Evolutionary conservation across 202 grass and related monocot genomes (phyloP).

Genomic region (Schoenoplectus triqueter): DNA sequence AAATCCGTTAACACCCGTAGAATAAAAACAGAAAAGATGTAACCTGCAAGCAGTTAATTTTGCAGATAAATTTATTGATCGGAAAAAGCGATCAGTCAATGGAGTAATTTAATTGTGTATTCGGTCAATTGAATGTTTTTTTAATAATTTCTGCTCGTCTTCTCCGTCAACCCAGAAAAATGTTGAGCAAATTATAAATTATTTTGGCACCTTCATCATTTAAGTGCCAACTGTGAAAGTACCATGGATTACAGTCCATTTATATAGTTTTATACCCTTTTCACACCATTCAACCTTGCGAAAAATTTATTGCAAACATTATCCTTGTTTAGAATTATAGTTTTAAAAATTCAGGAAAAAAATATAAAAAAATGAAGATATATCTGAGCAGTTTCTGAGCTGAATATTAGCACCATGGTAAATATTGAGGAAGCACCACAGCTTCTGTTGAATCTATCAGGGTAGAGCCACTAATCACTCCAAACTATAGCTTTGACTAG

Average conservation of each 20-base stretch:
- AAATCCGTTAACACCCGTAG: too few relatives aligned
- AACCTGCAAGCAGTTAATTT: too few relatives aligned
- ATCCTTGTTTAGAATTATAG: background rate
- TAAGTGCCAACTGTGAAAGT: background rate
- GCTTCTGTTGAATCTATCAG: constrained; percentile 5
- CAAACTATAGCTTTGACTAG: background rate
- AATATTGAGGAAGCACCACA: background rate
- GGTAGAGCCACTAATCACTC: background rate
- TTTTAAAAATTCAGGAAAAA: constrained; percentile 7
- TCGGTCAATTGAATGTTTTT: too few relatives aligned
- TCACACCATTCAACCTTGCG: background rate
- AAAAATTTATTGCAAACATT: background rate
- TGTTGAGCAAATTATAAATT: too few relatives aligned
- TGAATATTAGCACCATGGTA: constrained; percentile 3
- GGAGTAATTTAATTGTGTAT: too few relatives aligned
- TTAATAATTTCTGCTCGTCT: too few relatives aligned
- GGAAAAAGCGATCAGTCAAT: too few relatives aligned
- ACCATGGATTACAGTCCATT: background rate
- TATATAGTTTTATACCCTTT: background rate
- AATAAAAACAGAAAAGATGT: too few relatives aligned
- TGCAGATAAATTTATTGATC: too few relatives aligned
- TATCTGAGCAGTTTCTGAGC: background rate
- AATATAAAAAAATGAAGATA: background rate
- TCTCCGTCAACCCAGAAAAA: too few relatives aligned
- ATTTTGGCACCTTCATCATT: background rate